These are phyloP conservation scores for Vitellaria paradoxa DNA, from an alignment of 179 eudicot genomes.

Conservation along the genomic window DNA sequence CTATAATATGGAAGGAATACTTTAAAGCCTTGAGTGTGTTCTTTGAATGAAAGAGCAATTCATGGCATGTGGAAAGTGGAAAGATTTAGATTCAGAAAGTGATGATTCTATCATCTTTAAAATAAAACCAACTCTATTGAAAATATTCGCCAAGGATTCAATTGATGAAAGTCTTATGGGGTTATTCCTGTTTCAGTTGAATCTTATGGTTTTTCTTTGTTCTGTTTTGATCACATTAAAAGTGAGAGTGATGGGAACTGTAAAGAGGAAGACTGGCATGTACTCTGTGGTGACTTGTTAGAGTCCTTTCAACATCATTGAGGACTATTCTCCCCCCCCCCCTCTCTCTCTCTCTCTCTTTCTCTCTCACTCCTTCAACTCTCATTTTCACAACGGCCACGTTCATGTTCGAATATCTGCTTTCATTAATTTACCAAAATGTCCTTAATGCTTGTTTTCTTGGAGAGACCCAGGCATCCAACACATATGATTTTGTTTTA, in stretches of 20 bases:
- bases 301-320: slow-evolving; percentile 4
- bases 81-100: not conserved
- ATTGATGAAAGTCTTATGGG: slow-evolving; percentile 7
- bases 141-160: not conserved
- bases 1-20: not conserved
- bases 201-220: not conserved
- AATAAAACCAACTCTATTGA: not conserved
- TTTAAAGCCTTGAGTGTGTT: slow-evolving; percentile 6
- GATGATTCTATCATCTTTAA: not conserved
- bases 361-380: slow-evolving; percentile 2
- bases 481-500: no score
- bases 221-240: slow-evolving; percentile 4
- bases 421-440: not conserved
- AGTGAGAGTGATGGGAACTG: slow-evolving; percentile 14
- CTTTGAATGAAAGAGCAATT: slow-evolving; percentile 1
- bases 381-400: slow-evolving; percentile 41
- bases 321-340: slow-evolving; percentile 2
- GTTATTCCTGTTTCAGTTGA: not conserved
- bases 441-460: not conserved
- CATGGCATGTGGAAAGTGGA: not conserved
- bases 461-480: not conserved
- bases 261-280: slow-evolving; percentile 15
- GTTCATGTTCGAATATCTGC: slow-evolving; percentile 34
- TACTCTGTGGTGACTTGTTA: slow-evolving; percentile 11
- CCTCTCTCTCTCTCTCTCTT: not conserved